These are phyloP conservation scores for Gypsophila paniculata DNA, from an alignment of 179 eudicot genomes.

Conservation along the genomic window DNA sequence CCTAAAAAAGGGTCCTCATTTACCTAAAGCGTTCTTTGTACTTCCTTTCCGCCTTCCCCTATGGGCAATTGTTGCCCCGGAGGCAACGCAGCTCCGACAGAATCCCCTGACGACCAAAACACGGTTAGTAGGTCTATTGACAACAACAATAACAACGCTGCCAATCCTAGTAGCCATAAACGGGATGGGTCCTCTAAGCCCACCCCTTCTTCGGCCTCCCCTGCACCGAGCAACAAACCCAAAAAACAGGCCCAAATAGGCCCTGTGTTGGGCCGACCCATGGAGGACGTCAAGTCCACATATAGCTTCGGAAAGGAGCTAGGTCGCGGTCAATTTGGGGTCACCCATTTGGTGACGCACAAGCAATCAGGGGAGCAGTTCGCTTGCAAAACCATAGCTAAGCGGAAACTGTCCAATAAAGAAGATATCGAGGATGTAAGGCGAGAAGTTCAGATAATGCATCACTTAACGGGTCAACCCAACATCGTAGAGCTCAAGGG, in stretches of 20 bases:
- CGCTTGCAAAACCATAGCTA: conserved; percentile 65
- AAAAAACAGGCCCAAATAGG: conserved; percentile 39
- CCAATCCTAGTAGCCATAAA: conserved; percentile 11
- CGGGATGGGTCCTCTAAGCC: conserved; percentile 21
- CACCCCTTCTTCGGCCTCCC: conserved; percentile 29
- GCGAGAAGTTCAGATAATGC: conserved; percentile 68
- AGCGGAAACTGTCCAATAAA: conserved; percentile 58
- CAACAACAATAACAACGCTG: conserved; percentile 16
- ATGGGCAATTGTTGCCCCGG: conserved; percentile 61
- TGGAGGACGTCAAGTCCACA: conserved; percentile 50
- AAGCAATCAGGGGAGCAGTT: conserved; percentile 57
- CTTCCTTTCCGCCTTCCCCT: conserved; percentile 22
- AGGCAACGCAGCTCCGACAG: conserved; percentile 31
- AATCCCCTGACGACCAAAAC: conserved; percentile 22
- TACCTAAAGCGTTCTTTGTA: not conserved
- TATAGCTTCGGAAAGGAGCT: conserved; percentile 67
- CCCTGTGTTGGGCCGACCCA: conserved; percentile 55
- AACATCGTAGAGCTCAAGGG: conserved; percentile 69
- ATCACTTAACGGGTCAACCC: conserved; percentile 55
- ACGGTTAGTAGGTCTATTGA: conserved; percentile 3
- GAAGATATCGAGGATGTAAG: conserved; percentile 72
- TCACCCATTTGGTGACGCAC: conserved; percentile 57
- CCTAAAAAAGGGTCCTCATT: conserved; percentile 9
- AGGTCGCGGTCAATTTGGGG: conserved; percentile 67
- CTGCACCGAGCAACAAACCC: conserved; percentile 15